These are phyloP conservation scores for Daldinia concentrica DNA, from an alignment of 495 filamentous ascomycete species.

Conservation along the genomic window DNA sequence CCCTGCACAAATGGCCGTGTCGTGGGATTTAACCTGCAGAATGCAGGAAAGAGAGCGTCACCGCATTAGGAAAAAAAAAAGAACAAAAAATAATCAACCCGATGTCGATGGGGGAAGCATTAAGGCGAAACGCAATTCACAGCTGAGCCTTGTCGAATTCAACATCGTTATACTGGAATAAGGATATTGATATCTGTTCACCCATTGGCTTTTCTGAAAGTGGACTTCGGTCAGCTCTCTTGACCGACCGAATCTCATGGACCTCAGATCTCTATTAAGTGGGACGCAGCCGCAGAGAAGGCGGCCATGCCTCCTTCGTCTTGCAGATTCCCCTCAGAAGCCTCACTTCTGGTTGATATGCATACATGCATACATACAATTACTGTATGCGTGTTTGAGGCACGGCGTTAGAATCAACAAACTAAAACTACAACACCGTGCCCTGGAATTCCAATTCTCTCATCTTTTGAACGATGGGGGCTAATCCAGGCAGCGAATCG, in stretches of 20 bases:
- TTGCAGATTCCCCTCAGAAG: constrained; percentile 34
- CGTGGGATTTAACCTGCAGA: constrained; percentile 29
- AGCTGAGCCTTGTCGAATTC: constrained; percentile 26
- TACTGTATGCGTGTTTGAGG: constrained; percentile 18
- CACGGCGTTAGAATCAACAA: constrained; percentile 22
- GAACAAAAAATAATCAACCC: constrained; percentile 16
- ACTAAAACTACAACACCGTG: constrained; percentile 25
- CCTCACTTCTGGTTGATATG: constrained; percentile 32
- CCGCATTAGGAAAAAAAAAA: not conserved
- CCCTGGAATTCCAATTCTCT: not conserved
- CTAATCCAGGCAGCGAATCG: constrained; percentile 25
- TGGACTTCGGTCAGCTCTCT: constrained; percentile 30
- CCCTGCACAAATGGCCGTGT: constrained; percentile 11
- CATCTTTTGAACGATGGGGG: constrained; percentile 19
- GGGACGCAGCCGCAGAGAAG: constrained; percentile 20
- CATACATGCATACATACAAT: not conserved
- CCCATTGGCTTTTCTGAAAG: constrained; percentile 15
- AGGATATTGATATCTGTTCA: constrained; percentile 14
- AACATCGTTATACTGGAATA: not conserved
- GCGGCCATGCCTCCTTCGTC: constrained; percentile 7
- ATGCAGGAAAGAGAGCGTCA: not conserved
- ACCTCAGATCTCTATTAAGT: constrained; percentile 34
- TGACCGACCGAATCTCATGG: constrained; percentile 24
- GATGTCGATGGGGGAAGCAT: constrained; percentile 9
- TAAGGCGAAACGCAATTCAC: constrained; percentile 11